Base-by-base conservation (phyloP, 1,139 yeast genomes). In the Kazachstania sp. region DNA sequence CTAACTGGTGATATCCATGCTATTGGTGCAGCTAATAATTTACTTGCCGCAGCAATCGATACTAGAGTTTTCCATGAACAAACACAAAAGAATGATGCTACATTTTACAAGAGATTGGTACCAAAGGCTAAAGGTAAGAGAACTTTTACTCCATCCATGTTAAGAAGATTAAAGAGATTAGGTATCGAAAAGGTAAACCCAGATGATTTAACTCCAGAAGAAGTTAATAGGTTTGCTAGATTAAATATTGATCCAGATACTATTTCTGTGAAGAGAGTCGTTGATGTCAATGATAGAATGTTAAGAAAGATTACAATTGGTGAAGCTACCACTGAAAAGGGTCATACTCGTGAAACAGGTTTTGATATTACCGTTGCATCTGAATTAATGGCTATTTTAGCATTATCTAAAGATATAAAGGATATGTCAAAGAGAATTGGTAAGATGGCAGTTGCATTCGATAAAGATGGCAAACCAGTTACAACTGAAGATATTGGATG, bases 1-100 rank as follows among this genome's bases (percentile, higher is more conserved):
- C 72, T 84, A 54, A 84, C 92, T 44, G 94, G 94, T 63, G 94
- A 84, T 65, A 84, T 84, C 51, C 92, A 84, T 63, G 90, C 92
- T 35, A 83, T 84, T 54, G 79, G 86, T 45, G 84, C 83, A 39
- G 92, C 94, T 18, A 85, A 83, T 59, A 84, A 84, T 68, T 71
- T 84, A 58, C 70, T 84, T 50, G 86, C 90, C 54, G 92, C 94
- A 49, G 92, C 92, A 39, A 81, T 84, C 48, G 94, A 84, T 67
- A 83, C 94, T 12, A 76, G 94, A 69, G 81, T 83, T 74, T 84
- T 84, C 73, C 94, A 84, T 60, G 94, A 84, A 66, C 51, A 71
- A 41, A 83, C 90, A 20, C 85, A 83, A 55, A 79, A 78, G 65
- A 70, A 81, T 47, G 79, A 79, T 59, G 70, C 71, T 46, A 78